A percentile compares a stretch with the other conserved stretches of the same genome.
Conservation (phyloP, 106 monocot genomes). For the Phalaenopsis equestris region DNA sequence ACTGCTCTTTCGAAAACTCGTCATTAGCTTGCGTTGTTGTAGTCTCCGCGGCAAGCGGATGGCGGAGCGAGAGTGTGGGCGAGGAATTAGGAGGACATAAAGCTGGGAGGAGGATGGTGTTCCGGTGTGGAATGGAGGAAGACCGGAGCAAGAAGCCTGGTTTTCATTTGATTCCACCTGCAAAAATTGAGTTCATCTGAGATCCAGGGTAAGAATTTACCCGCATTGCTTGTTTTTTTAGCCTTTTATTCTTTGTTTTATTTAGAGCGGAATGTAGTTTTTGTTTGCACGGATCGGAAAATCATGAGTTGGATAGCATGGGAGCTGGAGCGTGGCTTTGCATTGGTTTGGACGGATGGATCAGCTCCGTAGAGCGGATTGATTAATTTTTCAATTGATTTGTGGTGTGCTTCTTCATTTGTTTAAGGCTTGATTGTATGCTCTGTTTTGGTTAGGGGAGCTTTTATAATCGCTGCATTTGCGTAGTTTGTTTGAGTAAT, state of each 20-base stretch:
- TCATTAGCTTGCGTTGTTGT: background rate
- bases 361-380: background rate
- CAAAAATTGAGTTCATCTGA: background rate
- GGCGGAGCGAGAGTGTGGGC: background rate
- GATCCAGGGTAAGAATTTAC: slow-evolving; percentile 1
- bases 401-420: background rate
- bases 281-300: background rate
- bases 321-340: background rate
- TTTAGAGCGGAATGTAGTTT: background rate
- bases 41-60: background rate
- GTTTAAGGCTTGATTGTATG: background rate
- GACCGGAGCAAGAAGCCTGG: background rate
- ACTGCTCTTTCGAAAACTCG: no score
- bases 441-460: background rate
- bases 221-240: background rate
- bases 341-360: background rate
- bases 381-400: background rate
- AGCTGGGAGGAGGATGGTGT: background rate
- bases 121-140: background rate
- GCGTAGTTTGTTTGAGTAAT: background rate
- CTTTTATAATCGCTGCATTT: background rate
- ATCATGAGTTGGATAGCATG: background rate
- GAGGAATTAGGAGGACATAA: background rate
- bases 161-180: background rate
- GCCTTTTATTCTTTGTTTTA: background rate